Conservation (phyloP, 805 yeast genomes). For the Yamadazyma phyllophila region DNA sequence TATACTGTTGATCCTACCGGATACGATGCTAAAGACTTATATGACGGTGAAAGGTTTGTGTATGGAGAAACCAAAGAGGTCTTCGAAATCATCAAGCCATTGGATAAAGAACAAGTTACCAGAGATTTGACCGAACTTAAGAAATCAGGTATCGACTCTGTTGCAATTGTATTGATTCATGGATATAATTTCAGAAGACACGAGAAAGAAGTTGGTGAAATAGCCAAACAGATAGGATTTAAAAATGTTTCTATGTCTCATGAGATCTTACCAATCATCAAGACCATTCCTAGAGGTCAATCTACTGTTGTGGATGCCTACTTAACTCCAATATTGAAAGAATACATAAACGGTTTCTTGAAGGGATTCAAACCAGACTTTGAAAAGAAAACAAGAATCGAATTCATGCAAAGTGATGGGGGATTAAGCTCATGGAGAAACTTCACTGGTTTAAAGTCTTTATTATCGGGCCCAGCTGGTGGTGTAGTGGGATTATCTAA, state of each 20-base stretch:
- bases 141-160: constrained; percentile 59
- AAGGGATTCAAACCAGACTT: constrained; percentile 57
- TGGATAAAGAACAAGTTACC: constrained; percentile 46
- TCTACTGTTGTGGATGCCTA: constrained; percentile 83
- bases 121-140: constrained; percentile 44
- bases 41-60: constrained; percentile 34
- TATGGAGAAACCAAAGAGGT: constrained; percentile 69
- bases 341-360: constrained; percentile 61
- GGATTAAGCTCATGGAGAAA: constrained; percentile 19
- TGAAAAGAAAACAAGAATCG: constrained; percentile 22
- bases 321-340: constrained; percentile 72
- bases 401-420: constrained; percentile 24
- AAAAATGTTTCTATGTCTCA: constrained; percentile 66
- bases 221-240: constrained; percentile 69
- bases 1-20: constrained; percentile 18
- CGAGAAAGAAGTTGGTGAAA: constrained; percentile 41
- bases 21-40: constrained; percentile 16
- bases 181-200: constrained; percentile 73
- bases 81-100: constrained; percentile 56
- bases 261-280: constrained; percentile 74
- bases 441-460: constrained; percentile 19
- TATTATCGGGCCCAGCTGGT: constrained; percentile 25
- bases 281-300: constrained; percentile 71
- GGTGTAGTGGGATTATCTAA: constrained; percentile 22
- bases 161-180: constrained; percentile 74